A percentile compares a stretch with the other conserved stretches of the same genome.
Evolutionary conservation across 106 monocot species (phyloP).

Genomic region (Amphibolis antarctica): DNA sequence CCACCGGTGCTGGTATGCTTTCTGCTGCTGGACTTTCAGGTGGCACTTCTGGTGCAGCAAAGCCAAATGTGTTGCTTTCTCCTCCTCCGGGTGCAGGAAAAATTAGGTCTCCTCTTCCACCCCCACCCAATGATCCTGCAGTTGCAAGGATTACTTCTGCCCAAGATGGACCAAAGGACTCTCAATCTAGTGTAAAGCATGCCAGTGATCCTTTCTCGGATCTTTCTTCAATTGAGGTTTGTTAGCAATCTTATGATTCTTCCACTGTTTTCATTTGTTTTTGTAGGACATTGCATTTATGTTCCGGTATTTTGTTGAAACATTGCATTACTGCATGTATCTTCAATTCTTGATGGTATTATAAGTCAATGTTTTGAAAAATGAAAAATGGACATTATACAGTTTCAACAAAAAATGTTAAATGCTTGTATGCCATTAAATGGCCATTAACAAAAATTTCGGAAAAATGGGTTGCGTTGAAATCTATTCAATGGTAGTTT

Average conservation of each 20-base stretch:
- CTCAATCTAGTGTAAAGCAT: constrained; percentile 8
- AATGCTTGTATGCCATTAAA: too few species aligned
- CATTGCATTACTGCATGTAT: too few species aligned
- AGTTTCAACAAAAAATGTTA: too few species aligned
- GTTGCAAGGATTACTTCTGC: constrained; percentile 47
- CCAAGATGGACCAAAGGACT: constrained; percentile 16
- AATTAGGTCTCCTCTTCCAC: constrained; percentile 69
- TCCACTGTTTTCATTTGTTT: background rate
- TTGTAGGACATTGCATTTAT: background rate
- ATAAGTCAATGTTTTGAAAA: too few species aligned
- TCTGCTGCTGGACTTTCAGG: constrained; percentile 74
- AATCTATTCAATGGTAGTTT: too few species aligned
- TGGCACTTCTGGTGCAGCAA: constrained; percentile 21
- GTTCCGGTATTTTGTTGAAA: background rate
- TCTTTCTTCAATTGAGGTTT: constrained; percentile 14
- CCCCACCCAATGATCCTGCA: constrained; percentile 93
- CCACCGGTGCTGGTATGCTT: constrained; percentile 62
- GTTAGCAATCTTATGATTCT: background rate
- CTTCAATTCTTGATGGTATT: too few species aligned
- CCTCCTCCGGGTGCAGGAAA: constrained; percentile 67
- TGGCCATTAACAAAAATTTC: too few species aligned
- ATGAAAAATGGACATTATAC: too few species aligned
- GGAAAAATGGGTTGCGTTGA: too few species aligned
- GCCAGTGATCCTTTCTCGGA: constrained; percentile 9
- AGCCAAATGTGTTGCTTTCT: constrained; percentile 35